These are phyloP conservation scores for Coccinonectria pachysandricola DNA, from an alignment of 2,329 filamentous ascomycete species.

Conservation along the genomic window DNA sequence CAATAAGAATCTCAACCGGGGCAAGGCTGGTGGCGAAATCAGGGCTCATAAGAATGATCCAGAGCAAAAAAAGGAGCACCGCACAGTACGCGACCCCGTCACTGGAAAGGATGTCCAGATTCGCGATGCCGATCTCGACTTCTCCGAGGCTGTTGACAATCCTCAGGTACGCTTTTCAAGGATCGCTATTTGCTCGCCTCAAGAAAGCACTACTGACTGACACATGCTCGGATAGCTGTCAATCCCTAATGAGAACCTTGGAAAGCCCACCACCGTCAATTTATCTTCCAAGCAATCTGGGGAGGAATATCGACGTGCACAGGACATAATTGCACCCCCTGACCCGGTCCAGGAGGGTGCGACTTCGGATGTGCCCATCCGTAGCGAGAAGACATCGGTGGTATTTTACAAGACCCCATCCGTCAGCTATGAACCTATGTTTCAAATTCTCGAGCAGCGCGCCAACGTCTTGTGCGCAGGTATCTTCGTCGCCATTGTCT, in stretches of 20 bases:
- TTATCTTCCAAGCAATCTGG: constrained; percentile 62
- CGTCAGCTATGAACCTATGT: constrained; percentile 85
- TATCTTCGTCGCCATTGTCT: constrained; percentile 62
- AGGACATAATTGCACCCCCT: constrained; percentile 84
- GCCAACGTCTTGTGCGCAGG: constrained; percentile 60
- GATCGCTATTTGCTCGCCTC: no score
- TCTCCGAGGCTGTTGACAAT: constrained; percentile 60
- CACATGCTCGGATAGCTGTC: constrained; percentile 55
- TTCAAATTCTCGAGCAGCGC: constrained; percentile 60
- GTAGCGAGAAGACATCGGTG: constrained; percentile 92
- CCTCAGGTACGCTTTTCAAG: constrained; percentile 59
- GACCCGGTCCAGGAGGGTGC: constrained; percentile 72
- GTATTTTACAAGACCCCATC: constrained; percentile 91
- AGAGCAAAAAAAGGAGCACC: constrained; percentile 41
- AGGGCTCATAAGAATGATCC: constrained; percentile 33
- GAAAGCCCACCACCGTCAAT: constrained; percentile 61
- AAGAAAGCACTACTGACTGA: no score
- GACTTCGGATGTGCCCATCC: constrained; percentile 89
- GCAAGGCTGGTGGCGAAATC: constrained; percentile 26
- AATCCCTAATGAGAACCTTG: constrained; percentile 81
- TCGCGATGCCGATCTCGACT: constrained; percentile 63
- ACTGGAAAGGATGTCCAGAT: constrained; percentile 82
- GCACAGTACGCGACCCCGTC: constrained; percentile 74
- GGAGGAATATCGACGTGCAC: constrained; percentile 71
- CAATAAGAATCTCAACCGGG: constrained; percentile 33